A percentile compares a stretch with the other conserved stretches of the same genome.
These are phyloP conservation scores for Globisporangium okanoganense DNA, from an alignment of 352 stramenopile genomes.

Conservation along the genomic window DNA sequence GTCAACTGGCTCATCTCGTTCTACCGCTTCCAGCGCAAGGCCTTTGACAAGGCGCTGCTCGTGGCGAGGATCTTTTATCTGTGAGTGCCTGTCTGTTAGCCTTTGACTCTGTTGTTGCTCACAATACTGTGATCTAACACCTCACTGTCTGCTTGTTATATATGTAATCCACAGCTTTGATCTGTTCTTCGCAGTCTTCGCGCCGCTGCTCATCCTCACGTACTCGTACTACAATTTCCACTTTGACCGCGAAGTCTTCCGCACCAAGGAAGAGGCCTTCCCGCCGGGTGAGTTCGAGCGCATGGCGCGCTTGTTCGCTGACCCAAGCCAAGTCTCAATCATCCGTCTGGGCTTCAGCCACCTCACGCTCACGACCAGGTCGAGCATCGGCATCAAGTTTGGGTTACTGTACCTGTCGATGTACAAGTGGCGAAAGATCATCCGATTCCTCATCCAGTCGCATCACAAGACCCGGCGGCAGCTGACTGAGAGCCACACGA, in stretches of 20 bases:
- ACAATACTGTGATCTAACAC: neutral
- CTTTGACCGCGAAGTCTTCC: slow-evolving; percentile 37
- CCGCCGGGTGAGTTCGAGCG: slow-evolving; percentile 28
- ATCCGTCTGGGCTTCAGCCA: slow-evolving; percentile 45
- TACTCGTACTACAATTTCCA: slow-evolving; percentile 40
- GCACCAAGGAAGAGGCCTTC: slow-evolving; percentile 27
- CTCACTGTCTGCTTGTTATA: neutral
- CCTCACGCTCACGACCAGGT: slow-evolving; percentile 30
- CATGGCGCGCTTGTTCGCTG: slow-evolving; percentile 36
- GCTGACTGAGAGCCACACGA: slow-evolving; percentile 8
- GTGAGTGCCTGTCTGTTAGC: slow-evolving; percentile 13
- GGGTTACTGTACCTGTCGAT: slow-evolving; percentile 19
- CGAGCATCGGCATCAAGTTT: slow-evolving; percentile 17
- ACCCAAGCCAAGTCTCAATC: slow-evolving; percentile 35
- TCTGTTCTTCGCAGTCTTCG: slow-evolving; percentile 61
- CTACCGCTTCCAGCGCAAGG: slow-evolving; percentile 40
- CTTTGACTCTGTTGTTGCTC: neutral
- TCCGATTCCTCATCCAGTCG: slow-evolving; percentile 14
- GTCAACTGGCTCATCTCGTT: slow-evolving; percentile 44
- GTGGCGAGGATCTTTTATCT: slow-evolving; percentile 33
- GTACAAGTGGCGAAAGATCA: slow-evolving; percentile 24
- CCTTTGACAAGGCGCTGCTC: slow-evolving; percentile 26
- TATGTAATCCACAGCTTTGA: slow-evolving; percentile 29
- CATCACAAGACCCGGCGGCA: slow-evolving; percentile 9
- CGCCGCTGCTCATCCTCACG: slow-evolving; percentile 33